Evolutionary conservation across 768 basidiomycete species (phyloP), one percentile per base, ranked within the genome.

Genomic region (Pleurotus citrinopileatus): DNA sequence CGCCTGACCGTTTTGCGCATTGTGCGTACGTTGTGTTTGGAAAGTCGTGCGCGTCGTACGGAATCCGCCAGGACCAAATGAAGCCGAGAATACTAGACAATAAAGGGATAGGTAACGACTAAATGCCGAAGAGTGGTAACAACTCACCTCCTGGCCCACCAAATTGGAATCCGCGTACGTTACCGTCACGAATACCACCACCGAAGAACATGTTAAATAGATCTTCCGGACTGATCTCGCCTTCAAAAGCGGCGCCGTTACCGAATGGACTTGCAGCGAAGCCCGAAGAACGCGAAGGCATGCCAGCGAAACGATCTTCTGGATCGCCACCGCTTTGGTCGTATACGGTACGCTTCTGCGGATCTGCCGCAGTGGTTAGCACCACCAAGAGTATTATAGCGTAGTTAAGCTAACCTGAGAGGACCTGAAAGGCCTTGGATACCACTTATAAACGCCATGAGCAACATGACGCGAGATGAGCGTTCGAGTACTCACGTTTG

Each of bases 181-280:
- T 72, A 22, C 79, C 82, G 57, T 79, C 79, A 25, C 74, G 76
- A 54, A 76, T 79, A 1, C 79, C 78, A 20, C 89, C 89, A 15
- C 93, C 93, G 67, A 98, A 98, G 82, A 98, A 97, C 90, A 96
- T 94, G 65, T 98, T 96, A 75, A 98, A 98, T 53, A 98, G 66
- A 55, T 98, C 96, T 70, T 98, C 96, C 4, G 96, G 94, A 54
- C 89, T 94, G 60, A 98, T 75, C 70, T 98, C 95, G 52, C 83
- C 84, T 10, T 91, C 89, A 10, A 73, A 74, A 7, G 73, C 73
- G 15, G 74, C 74, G 5, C 74, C 72, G 15, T 77, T 73, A 22
- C 73, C 72, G 55, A 86, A 88, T 12, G 76, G 70, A 42, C 67
- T 73, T 23, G 76, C 59, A 17, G 75, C 71, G 67, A 83, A 87